Evolutionary conservation across 208 protist genomes (phyloP), one percentile per base, ranked within the genome.

Genomic region (Acanthamoeba sp.): DNA sequence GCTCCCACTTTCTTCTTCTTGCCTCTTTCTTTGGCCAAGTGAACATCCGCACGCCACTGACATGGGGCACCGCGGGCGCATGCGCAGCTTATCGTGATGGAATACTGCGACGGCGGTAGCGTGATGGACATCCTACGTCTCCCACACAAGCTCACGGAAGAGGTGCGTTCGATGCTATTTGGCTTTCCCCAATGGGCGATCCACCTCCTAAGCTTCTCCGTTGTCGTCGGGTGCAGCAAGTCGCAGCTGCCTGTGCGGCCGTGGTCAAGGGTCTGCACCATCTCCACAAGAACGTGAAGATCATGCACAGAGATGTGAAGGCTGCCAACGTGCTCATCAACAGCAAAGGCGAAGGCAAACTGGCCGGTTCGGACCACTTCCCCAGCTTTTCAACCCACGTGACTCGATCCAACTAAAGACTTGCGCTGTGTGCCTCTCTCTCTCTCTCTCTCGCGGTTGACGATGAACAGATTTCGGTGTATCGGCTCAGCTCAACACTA

Each of bases 391-490:
- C n/a, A n/a, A n/a, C n/a, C n/a, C n/a, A n/a, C n/a, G n/a, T n/a
- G n/a, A n/a, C n/a, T n/a, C n/a, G n/a, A n/a, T n/a, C n/a, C n/a
- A n/a, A n/a, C n/a, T n/a, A n/a, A n/a, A n/a, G n/a, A n/a, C n/a
- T n/a, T n/a, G n/a, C 52, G 1, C 52, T 22, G 3, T 20, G 16
- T 57, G 52, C 22, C 7, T 57, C 3, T 1, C 52, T 50, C n/a
- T n/a, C n/a, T n/a, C n/a, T n/a, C n/a, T n/a, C n/a, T n/a, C n/a
- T n/a, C n/a, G n/a, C n/a, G n/a, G n/a, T n/a, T n/a, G n/a, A n/a
- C n/a, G n/a, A n/a, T n/a, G 29, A 34, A 14, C 20, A 88, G 96
- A 97, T 36, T 97, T 97, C 92, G 96, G 96, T 27, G 96, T 97
- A 9, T 94, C 73, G 6, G 95, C 94, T 18, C 45, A 90, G 42